Base-by-base conservation (phyloP, 106 monocot species). In the Dioscorea alata region DNA sequence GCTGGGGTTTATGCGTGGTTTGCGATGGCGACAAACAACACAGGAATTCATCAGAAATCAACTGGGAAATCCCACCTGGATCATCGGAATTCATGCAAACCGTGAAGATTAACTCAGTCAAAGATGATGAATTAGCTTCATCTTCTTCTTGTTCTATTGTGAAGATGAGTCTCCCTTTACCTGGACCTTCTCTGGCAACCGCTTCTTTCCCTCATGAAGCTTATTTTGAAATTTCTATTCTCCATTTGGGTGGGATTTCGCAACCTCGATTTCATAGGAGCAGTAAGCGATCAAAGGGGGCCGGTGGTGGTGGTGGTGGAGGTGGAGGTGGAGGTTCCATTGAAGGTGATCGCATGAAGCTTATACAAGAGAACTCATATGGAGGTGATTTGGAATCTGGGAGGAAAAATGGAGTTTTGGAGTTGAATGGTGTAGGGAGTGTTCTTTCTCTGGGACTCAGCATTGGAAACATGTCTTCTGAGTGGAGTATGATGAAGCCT, bases 201-300 rank as follows among this genome's bases (percentile, higher is more conserved):
- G n/a, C 72, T 18, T 76, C 82, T 4, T 94, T 94, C 63, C 94
- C 94, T 7, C 83, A 85, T 60, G 91, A 95, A 25, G 88, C 88
- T 20, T 95, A 95, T 64, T 91, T 91, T 28, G 94, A 95, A 71
- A 81, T 95, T 69, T 83, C 83, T 22, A 66, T 91, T 59, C 32
- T 86, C n/a, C 65, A 79, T 67, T 57, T 91, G 10, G 42, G 10
- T 0, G 10, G 42, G 6, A 6, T 0, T 42, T 10, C 42, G 42
- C 42, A 6, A 10, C 42, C 42, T 6, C 42, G 42, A 10, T 10
- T 42, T 42, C 42, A 42, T 42, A 42, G 42, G 42, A 42, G 6
- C 42, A 42, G 42, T 42, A 42, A 42, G 10, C 42, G 42, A 8
- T 42, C 42, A 6, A 42, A 42, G 42, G 42, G 6, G 0, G 42